phyloP scores from a whole-genome alignment of 257 asterid species.

The Linaria vulgaris region DNA sequence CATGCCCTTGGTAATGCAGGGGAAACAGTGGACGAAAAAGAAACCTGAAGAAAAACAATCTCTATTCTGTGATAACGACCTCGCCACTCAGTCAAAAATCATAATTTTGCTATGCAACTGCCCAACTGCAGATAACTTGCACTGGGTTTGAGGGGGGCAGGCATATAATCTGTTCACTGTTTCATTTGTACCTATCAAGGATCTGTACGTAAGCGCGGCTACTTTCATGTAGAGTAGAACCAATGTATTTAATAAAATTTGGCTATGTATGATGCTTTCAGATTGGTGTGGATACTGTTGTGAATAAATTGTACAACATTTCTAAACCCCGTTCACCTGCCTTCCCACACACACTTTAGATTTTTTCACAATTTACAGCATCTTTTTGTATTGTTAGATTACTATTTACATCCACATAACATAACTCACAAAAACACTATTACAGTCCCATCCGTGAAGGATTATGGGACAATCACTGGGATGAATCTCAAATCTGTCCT shows the following conservation, averaged over 20 bases:
- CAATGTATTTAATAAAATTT: slow-evolving; percentile 7
- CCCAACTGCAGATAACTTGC: slow-evolving; percentile 1
- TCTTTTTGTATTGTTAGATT: slow-evolving; percentile 19
- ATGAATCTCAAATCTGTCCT: slow-evolving; percentile 14
- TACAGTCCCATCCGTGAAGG: slow-evolving; percentile 8
- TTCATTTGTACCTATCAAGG: not conserved
- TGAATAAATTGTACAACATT: slow-evolving; percentile 15
- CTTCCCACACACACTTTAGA: slow-evolving; percentile 5
- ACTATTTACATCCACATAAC: slow-evolving; percentile 27
- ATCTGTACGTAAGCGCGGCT: not conserved
- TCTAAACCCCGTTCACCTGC: slow-evolving; percentile 6
- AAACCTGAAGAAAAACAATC: slow-evolving; percentile 64
- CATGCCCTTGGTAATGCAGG: slow-evolving; percentile 52
- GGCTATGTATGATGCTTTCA: not conserved
- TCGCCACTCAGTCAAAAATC: slow-evolving; percentile 17
- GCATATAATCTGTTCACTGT: not conserved
- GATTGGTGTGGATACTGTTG: not conserved
- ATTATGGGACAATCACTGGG: slow-evolving; percentile 25
- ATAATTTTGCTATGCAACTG: not conserved
- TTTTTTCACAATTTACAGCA: slow-evolving; percentile 10
- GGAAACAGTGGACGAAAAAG: slow-evolving; percentile 63
- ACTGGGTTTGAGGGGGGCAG: not conserved
- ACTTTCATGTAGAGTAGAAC: slow-evolving; percentile 1
- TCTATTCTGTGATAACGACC: slow-evolving; percentile 39
- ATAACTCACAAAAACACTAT: slow-evolving; percentile 22